Base-by-base conservation (phyloP, 345 rosid genomes). In the Eucalyptus marginata region DNA sequence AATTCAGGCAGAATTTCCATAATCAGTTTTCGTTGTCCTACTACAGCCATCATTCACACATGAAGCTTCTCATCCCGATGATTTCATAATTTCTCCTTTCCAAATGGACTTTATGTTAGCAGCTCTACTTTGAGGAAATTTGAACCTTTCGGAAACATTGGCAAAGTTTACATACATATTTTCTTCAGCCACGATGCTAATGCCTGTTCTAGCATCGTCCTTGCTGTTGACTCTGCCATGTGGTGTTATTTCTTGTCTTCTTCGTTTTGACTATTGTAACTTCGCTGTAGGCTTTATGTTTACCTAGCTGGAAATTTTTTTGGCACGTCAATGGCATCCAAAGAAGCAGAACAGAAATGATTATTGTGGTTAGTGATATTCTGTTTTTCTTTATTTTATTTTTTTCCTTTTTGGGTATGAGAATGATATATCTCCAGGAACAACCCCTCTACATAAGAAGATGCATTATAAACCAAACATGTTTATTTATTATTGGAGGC, bases 261-360 rank as follows among this genome's bases (percentile, higher is more conserved):
- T 27, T 59, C 31, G 6, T 90, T 89, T 44, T 81, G 84, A 54
- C 68, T 87, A 89, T 71, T 86, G 31, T 52, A 33, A 58, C 87
- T 59, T 90, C 49, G 88, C 86, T 91, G 89, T 87, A 96, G 99
- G 98, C 99, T 25, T 91, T 96, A 87, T 97, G 99, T 89, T 93
- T 93, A 76, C 88, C 93, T 90, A 94, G 97, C 81, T 92, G 95
- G 56, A 93, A 94, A 43, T 90, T 89, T 90, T 93, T 94, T 87
- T 93, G 96, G 93, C 98, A 93, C 79, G 93, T 93, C 86, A 96
- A 96, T 87, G 99, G 99, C 76, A 92, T 97, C 92, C 95, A 93
- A 91, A 90, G 93, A 33, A 92, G 94, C 94, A 93, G 98, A 92
- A 98, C 97, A 83, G 98, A 97, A 88, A 95, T 97, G 99, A 96